Base-by-base conservation (phyloP, 2,329 filamentous ascomycete species). In the Epichloe hybrida region DNA sequence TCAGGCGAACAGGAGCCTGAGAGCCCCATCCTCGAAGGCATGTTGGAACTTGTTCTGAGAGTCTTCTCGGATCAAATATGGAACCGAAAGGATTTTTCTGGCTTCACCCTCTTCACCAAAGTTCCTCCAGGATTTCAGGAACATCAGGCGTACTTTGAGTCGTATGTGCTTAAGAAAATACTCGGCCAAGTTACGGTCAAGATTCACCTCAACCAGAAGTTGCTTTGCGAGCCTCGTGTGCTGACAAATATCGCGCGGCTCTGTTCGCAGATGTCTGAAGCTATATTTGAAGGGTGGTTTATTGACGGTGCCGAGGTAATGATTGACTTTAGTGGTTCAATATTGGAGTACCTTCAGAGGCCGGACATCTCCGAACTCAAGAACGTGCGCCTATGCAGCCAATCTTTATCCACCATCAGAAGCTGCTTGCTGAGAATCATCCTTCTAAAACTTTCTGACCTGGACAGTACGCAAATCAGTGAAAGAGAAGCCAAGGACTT, bases 211-310 rank as follows among this genome's bases (percentile, higher is more conserved):
- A 79, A 90, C 55, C 81, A 86, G 59, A 81, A 83, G 50, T 69
- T 84, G 0, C 73, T 97, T 2, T 79, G 80, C 51, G 90, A 97
- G 62, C 87, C 93, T 1, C 82, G 84, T 53, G 79, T 94, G 1
- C 72, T 98, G 46, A 91, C 85, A 4, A 98, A 98, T 57, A 74
- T 98, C 61, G 83, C 86, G 1, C 80, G 89, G 12, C 85, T 96
- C 55, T 81, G 83, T 35, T 72, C 79, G 3, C 88, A 97, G 61
- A 78, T 97, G 63, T 80, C 85, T 0, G 93, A 98, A 64, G 87
- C 88, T 5, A 84, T 95, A 12, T 96, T 93, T 57, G 93, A 97
- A 66, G 93, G 93, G 15, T 96, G 90, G 88, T 97, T 97, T 61
- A 79, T 96, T 55, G 84, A 93, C 56, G 91, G 91, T 1, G 87